phyloP scores from a whole-genome alignment of 78 protist genomes.

The Dictyostelium citrinum region DNA sequence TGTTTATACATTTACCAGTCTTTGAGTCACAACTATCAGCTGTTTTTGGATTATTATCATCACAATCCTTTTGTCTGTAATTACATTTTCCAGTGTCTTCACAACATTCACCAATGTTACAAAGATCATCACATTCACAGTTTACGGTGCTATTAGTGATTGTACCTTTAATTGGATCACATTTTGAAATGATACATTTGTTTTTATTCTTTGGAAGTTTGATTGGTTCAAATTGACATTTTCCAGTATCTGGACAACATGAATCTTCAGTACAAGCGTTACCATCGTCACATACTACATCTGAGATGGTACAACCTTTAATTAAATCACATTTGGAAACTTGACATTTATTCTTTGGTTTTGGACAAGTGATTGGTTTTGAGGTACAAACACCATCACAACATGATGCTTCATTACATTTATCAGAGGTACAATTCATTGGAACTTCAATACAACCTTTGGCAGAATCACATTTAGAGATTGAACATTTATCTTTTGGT shows the following conservation, averaged over 20 bases:
- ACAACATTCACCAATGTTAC: constrained; percentile 37
- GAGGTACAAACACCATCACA: neutral
- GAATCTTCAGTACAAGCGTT: constrained; percentile 29
- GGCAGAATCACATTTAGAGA: neutral
- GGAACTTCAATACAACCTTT: neutral
- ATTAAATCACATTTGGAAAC: neutral
- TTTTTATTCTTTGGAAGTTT: neutral
- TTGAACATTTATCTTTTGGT: constrained; percentile 11
- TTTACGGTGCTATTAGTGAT: neutral
- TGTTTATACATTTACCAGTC: neutral
- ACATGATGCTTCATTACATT: constrained; percentile 41
- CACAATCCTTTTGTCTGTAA: neutral
- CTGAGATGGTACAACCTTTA: neutral
- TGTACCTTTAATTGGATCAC: neutral
- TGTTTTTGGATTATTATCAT: constrained; percentile 49
- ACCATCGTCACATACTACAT: neutral
- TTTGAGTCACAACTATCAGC: neutral
- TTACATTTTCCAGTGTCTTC: constrained; percentile 28
- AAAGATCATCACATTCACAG: constrained; percentile 42
- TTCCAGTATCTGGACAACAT: neutral
- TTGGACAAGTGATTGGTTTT: constrained; percentile 5
- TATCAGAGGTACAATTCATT: neutral
- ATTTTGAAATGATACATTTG: neutral
- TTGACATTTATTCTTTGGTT: constrained; percentile 19
- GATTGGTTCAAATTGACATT: neutral